These are phyloP conservation scores for Pseudogymnoascus sp. DNA, from an alignment of 2,329 filamentous ascomycete genomes.

Conservation along the genomic window DNA sequence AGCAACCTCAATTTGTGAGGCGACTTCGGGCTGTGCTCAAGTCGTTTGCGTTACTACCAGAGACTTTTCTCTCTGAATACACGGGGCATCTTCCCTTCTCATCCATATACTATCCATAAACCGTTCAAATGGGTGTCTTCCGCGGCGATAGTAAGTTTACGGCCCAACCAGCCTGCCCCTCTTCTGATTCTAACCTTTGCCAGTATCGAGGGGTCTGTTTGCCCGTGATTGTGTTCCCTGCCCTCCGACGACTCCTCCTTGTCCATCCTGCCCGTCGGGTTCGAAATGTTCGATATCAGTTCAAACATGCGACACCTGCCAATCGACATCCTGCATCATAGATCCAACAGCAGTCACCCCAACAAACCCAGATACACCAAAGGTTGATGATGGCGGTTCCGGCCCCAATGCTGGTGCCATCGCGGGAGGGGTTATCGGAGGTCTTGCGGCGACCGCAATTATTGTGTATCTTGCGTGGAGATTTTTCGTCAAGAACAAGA, in stretches of 20 bases:
- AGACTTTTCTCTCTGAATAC: neutral
- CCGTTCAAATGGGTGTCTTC: neutral
- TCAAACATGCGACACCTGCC: conserved; percentile 52
- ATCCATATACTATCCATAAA: neutral
- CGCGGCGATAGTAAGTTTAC: neutral
- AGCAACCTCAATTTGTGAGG: neutral
- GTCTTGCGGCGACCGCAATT: conserved; percentile 65
- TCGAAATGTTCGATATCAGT: conserved; percentile 53
- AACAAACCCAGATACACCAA: conserved; percentile 18
- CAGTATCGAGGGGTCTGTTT: neutral
- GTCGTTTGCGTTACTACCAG: neutral
- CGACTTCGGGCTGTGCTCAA: neutral
- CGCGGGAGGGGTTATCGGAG: conserved; percentile 83
- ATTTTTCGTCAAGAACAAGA: conserved; percentile 75
- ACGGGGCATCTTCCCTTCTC: neutral
- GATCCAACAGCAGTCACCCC: conserved; percentile 27
- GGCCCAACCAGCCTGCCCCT: neutral
- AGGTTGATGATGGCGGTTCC: conserved; percentile 30
- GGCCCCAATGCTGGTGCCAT: conserved; percentile 74
- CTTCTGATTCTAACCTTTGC: neutral
- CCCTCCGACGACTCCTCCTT: conserved; percentile 42
- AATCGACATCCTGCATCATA: conserved; percentile 47
- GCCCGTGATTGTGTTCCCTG: conserved; percentile 33
- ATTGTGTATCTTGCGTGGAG: conserved; percentile 77
- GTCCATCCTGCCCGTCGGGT: conserved; percentile 48